Evolutionary conservation across 2,329 filamentous ascomycete genomes (phyloP).

Genomic region (Xylariaceae sp.): DNA sequence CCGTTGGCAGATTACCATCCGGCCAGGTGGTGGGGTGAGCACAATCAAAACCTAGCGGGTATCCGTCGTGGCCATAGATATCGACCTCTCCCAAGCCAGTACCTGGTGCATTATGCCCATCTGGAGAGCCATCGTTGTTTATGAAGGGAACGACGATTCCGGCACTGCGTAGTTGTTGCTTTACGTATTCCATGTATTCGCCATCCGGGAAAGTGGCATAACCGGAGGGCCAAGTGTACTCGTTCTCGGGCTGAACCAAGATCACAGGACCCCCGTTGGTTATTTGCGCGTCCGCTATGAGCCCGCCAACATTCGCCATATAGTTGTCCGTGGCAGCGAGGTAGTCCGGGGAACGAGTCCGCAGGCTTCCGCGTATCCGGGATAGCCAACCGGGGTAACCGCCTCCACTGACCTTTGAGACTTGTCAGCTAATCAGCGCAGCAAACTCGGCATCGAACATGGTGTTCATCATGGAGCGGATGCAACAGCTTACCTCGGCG

Average conservation of each 20-base stretch:
- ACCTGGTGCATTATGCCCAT: constrained; percentile 61
- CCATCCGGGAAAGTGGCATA: constrained; percentile 58
- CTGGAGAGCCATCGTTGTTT: constrained; percentile 64
- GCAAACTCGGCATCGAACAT: neutral
- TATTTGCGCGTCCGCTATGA: constrained; percentile 72
- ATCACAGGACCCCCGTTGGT: constrained; percentile 79
- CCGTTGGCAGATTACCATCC: constrained; percentile 47
- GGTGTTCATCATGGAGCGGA: neutral
- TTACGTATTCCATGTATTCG: constrained; percentile 49
- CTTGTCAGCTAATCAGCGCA: neutral
- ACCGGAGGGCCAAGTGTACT: constrained; percentile 54
- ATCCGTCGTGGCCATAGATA: constrained; percentile 35
- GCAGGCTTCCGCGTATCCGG: constrained; percentile 56
- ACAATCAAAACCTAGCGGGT: constrained; percentile 43
- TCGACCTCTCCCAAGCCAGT: constrained; percentile 44
- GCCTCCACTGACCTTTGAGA: constrained; percentile 48
- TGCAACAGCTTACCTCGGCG: constrained; percentile 53
- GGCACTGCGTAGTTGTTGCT: constrained; percentile 50
- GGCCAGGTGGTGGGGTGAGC: constrained; percentile 54
- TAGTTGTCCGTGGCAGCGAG: constrained; percentile 61
- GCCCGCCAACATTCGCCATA: constrained; percentile 53
- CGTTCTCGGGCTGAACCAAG: constrained; percentile 76
- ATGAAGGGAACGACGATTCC: constrained; percentile 72
- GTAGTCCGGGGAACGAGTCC: constrained; percentile 59
- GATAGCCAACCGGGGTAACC: constrained; percentile 80